Evolutionary conservation across 108 stramenopile genomes (phyloP).

Genomic region (Chaetoceros tenuissimus): DNA sequence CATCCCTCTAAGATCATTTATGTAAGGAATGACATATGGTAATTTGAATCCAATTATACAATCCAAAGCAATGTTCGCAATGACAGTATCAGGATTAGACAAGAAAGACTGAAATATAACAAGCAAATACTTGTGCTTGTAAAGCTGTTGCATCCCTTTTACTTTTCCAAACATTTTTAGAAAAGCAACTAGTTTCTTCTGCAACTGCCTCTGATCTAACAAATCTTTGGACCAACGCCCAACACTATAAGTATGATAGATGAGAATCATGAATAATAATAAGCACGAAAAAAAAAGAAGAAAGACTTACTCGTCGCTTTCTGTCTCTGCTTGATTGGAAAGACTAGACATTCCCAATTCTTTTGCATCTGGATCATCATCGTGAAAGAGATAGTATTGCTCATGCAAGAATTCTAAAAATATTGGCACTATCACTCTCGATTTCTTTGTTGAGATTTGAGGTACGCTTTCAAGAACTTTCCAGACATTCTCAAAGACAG

Average conservation of each 20-base stretch:
- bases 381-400: slow-evolving; percentile 62
- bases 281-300: not conserved
- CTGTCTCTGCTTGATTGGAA: slow-evolving; percentile 8
- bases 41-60: slow-evolving; percentile 59
- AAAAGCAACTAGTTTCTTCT: slow-evolving; percentile 46
- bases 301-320: not conserved
- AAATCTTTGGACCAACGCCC: slow-evolving; percentile 26
- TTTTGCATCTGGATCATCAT: slow-evolving; percentile 56
- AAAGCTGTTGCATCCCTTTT: slow-evolving; percentile 70
- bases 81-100: slow-evolving; percentile 44
- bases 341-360: slow-evolving; percentile 59
- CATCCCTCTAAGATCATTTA: slow-evolving; percentile 33
- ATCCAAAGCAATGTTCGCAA: slow-evolving; percentile 49
- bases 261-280: too few species aligned
- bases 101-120: slow-evolving; percentile 47
- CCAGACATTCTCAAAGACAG: slow-evolving; percentile 52
- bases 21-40: slow-evolving; percentile 46
- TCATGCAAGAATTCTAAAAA: slow-evolving; percentile 66
- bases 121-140: slow-evolving; percentile 46
- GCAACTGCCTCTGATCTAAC: slow-evolving; percentile 29
- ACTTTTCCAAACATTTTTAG: slow-evolving; percentile 68
- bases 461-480: slow-evolving; percentile 50
- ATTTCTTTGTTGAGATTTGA: slow-evolving; percentile 49
- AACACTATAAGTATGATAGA: too few species aligned
- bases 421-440: slow-evolving; percentile 62